Percentiles rank a stretch among this genome's conserved stretches.
These are phyloP conservation scores for Macadamia tetraphylla DNA, from an alignment of 164 flowering plant genomes.

Conservation along the genomic window DNA sequence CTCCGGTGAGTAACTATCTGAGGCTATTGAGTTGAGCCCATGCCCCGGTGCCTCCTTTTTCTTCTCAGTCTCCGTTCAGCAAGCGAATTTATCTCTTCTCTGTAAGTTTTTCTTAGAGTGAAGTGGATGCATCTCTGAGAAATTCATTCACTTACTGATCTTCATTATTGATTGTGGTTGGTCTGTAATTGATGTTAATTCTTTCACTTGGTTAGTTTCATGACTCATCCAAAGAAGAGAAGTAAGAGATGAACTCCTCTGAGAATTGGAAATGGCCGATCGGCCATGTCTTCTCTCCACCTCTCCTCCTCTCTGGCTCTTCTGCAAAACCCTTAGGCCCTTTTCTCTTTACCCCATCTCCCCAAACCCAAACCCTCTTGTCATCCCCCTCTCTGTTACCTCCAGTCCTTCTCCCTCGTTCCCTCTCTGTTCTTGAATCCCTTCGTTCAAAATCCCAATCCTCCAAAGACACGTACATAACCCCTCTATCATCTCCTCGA, in stretches of 20 bases:
- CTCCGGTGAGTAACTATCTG: no score
- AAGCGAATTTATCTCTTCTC: no score
- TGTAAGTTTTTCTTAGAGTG: no score
- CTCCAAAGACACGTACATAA: slow-evolving; percentile 10
- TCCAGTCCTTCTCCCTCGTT: slow-evolving; percentile 20
- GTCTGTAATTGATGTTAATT: no score
- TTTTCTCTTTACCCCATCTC: slow-evolving; percentile 42
- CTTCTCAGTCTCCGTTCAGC: no score
- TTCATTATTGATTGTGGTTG: no score
- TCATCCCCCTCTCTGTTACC: slow-evolving; percentile 32
- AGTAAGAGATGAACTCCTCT: slow-evolving; percentile 36
- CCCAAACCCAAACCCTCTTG: slow-evolving; percentile 22
- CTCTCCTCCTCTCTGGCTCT: slow-evolving; percentile 32
- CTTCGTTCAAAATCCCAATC: slow-evolving; percentile 12
- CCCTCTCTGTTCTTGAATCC: slow-evolving; percentile 24
- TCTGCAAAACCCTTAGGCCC: slow-evolving; percentile 37
- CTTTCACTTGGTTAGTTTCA: no score
- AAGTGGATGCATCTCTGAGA: no score
- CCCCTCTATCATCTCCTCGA: slow-evolving; percentile 24
- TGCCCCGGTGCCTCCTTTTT: no score
- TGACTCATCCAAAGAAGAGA: no score
- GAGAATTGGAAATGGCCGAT: slow-evolving; percentile 59
- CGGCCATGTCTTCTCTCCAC: slow-evolving; percentile 28
- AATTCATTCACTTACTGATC: no score
- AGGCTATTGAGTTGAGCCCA: no score